Evolutionary conservation across 1,284 basidiomycete species (phyloP), one percentile per base, ranked within the genome.

Genomic region (Thecaphora thlaspeos): DNA sequence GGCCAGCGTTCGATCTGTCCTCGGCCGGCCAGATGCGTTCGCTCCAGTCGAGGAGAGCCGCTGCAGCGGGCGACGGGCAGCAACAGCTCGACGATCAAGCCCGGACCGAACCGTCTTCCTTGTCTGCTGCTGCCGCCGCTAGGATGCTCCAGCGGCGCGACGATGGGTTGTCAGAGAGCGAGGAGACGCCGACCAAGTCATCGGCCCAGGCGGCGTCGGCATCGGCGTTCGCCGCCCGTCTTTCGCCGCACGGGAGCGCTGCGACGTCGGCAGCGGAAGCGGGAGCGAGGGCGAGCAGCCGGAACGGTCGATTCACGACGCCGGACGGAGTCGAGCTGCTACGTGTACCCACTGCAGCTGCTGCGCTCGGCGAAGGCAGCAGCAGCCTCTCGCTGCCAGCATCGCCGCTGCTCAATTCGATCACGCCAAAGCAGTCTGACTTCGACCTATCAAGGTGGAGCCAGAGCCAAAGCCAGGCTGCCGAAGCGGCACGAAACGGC

Each of bases 151-250:
- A 14, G 28, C 14, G 7, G 28, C 28, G 14, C 7, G n/a, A 39
- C 40, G 22, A n/a, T 44, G 38, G 18, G n/a, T 51, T 28, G 3
- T n/a, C n/a, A n/a, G 61, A 65, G 18, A 58, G 58, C 9, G 62
- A 65, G 41, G 54, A 61, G 38, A 65, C 57, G 8, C 57, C 57
- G 18, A 61, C 62, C 2, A 65, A 58, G 36, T 42, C 56, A 2
- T 55, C 41, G 17, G 44, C 49, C 2, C 5, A 45, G 26, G 39
- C 50, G 22, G 43, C 28, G 28, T n/a, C n/a, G n/a, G n/a, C n/a
- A n/a, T n/a, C n/a, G n/a, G n/a, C n/a, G n/a, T n/a, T n/a, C n/a
- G n/a, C n/a, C n/a, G n/a, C n/a, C n/a, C n/a, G n/a, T n/a, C n/a
- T n/a, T 14, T 30, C 8, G 28, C 28, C 28, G 28, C 28, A 8